Conservation (phyloP, 345 rosid genomes). For the Salix viminalis region DNA sequence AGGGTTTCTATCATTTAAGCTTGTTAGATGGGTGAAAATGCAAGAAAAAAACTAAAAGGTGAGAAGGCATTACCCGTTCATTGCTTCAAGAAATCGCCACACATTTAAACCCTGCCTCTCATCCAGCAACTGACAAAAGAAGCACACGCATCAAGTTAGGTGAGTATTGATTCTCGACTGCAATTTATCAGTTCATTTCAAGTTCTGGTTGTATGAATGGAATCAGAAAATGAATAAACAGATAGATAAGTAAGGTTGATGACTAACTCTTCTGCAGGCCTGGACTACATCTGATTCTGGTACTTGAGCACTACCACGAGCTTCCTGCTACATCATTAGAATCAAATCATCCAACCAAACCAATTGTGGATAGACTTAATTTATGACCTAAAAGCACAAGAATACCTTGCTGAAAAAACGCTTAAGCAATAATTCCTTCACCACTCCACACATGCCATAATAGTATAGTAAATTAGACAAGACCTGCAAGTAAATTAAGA, state of each 20-base stretch:
- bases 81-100: slow-evolving; percentile 85
- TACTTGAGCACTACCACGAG: slow-evolving; percentile 69
- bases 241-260: slow-evolving; percentile 4
- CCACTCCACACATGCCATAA: slow-evolving; percentile 92
- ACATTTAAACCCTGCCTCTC: slow-evolving; percentile 76
- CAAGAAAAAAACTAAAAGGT: slow-evolving; percentile 19
- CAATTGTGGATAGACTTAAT: slow-evolving; percentile 4
- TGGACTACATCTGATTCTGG: slow-evolving; percentile 77
- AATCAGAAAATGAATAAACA: background rate
- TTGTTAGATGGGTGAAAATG: background rate
- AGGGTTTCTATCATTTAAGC: background rate
- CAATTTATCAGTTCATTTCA: background rate
- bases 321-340: slow-evolving; percentile 55
- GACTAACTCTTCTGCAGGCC: slow-evolving; percentile 78
- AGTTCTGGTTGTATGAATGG: background rate
- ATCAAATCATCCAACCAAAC: slow-evolving; percentile 18
- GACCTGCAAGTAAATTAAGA: slow-evolving; percentile 45
- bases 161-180: background rate
- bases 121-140: slow-evolving; percentile 57
- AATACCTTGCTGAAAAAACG: slow-evolving; percentile 91
- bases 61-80: slow-evolving; percentile 52
- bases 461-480: slow-evolving; percentile 78
- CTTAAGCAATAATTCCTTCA: slow-evolving; percentile 77
- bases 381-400: slow-evolving; percentile 10
- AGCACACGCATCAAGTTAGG: slow-evolving; percentile 17